Base-by-base conservation (phyloP, 305 asterid genomes). In the Euphrasia arctica region DNA sequence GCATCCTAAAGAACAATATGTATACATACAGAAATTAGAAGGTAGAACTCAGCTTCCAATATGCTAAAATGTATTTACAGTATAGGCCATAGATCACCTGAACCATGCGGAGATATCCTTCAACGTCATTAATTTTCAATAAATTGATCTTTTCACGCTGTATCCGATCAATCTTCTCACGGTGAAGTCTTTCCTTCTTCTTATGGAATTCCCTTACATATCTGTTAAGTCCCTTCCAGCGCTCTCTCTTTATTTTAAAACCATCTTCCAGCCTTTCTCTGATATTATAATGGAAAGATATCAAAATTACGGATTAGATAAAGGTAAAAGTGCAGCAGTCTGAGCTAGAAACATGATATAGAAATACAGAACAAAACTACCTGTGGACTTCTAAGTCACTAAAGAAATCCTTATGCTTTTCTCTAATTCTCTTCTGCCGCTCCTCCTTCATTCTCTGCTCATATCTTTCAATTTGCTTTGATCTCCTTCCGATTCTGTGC, bases 401-500 rank as follows among this genome's bases (percentile, higher is more conserved):
- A 68, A 94, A 94, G 81, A 94, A 94, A 39, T 90, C 99, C 82
- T 88, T 90, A 88, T 94, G 97, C 75, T 95, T 80, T 77, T 90
- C 99, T 65, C 86, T 92, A 58, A 79, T 83, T 81, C 99, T 86
- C 90, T 79, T 88, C 54, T 83, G 95, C 8, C 97, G 91, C 80
- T 94, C 99, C 83, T 94, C 99, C 81, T 94, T 94, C 97, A 94
- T 90, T 78, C 80, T 94, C 82, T 82, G 97, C 75, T 94, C 99
- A 74, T 85, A 90, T 74, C 95, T 82, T 80, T 94, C 99, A 49
- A 86, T 70, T 79, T 94, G 96, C 74, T 90, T 94, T 45, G 99
- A 94, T 77, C 94, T 83, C 91, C 99, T 88, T 54, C 97, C 97
- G 41, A 90, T 86, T 80, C 97, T 82, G 74, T 84, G 89, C 75